Evolutionary conservation across 2,329 filamentous ascomycete species (phyloP).

Genomic region (Ceratocystis smalleyi): DNA sequence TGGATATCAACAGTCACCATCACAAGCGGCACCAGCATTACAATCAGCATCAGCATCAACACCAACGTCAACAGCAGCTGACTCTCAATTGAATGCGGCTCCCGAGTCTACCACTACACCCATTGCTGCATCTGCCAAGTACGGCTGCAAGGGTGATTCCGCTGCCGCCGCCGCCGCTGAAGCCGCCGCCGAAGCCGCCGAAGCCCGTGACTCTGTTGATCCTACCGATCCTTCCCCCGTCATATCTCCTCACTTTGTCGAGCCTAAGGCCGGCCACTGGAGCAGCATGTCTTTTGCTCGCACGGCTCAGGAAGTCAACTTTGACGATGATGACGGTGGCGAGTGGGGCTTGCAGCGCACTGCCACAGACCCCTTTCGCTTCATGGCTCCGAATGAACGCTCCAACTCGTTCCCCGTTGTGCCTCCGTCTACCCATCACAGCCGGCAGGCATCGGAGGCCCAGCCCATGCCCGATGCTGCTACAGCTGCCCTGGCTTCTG

Average conservation of each 20-base stretch:
- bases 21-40: too few relatives aligned
- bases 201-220: not conserved
- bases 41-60: not conserved
- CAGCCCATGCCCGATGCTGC: conserved; percentile 8
- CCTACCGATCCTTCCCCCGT: conserved; percentile 6
- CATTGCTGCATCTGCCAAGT: not conserved
- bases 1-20: too few relatives aligned
- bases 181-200: not conserved
- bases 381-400: conserved; percentile 41
- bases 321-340: conserved; percentile 43
- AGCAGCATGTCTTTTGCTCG: conserved; percentile 49
- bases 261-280: conserved; percentile 35
- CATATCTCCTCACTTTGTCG: conserved; percentile 15
- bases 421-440: conserved; percentile 22
- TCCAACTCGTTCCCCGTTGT: conserved; percentile 50
- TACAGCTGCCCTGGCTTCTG: conserved; percentile 4
- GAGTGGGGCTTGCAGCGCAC: conserved; percentile 40
- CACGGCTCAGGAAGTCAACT: conserved; percentile 46
- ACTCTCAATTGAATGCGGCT: too few relatives aligned
- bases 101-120: not conserved
- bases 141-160: not conserved
- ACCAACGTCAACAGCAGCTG: not conserved
- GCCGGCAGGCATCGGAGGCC: not conserved
- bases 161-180: not conserved
- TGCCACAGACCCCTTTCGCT: conserved; percentile 43